Conservation (phyloP, 2,329 filamentous ascomycete genomes). For the Calonectria fujianensis region DNA sequence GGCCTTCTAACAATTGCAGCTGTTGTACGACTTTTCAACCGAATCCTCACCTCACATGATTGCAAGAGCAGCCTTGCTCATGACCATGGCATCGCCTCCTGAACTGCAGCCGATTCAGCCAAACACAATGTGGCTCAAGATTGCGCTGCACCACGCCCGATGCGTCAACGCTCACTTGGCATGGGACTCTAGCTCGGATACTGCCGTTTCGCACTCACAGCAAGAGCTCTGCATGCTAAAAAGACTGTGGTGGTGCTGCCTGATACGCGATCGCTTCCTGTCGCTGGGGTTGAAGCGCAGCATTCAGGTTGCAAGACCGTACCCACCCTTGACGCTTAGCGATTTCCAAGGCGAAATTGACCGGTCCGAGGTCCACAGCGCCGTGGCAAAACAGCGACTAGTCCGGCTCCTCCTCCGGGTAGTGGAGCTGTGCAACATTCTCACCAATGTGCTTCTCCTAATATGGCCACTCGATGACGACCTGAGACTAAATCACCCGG, state of each 20-base stretch:
- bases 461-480: conserved; percentile 7
- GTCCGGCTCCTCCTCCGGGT: neutral
- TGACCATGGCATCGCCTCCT: conserved; percentile 9
- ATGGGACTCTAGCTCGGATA: neutral
- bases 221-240: conserved; percentile 8
- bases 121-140: conserved; percentile 27
- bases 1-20: neutral
- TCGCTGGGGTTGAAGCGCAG: conserved; percentile 4
- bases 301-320: conserved; percentile 1
- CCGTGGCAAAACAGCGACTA: neutral
- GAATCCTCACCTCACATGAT: conserved; percentile 3
- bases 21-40: conserved; percentile 12
- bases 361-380: neutral
- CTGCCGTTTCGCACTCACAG: neutral
- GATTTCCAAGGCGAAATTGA: conserved; percentile 17
- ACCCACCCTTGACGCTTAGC: neutral
- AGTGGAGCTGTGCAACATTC: conserved; percentile 15
- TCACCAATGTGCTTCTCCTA: conserved; percentile 3
- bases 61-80: conserved; percentile 5
- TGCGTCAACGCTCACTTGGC: conserved; percentile 12
- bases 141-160: conserved; percentile 20
- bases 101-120: conserved; percentile 10
- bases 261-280: conserved; percentile 22
- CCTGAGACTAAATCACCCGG: neutral
- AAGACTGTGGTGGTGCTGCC: conserved; percentile 27